Percentiles rank a stretch among this genome's conserved stretches.
phyloP scores from a whole-genome alignment of 495 filamentous ascomycete species.

The Neurospora discreta region DNA sequence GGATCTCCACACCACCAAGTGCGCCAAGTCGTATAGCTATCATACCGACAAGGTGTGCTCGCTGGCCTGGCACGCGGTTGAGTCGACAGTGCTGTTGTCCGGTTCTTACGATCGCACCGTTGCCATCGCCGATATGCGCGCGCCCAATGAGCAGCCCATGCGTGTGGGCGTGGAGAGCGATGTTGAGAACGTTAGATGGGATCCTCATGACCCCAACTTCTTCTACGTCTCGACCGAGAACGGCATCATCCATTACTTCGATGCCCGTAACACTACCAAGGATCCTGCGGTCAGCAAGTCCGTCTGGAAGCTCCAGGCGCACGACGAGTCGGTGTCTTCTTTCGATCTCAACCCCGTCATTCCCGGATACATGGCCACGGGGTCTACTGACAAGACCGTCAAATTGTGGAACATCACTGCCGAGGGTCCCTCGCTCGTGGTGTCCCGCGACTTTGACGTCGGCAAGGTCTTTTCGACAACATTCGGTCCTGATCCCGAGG shows the following conservation, averaged over 20 bases:
- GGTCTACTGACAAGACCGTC: conserved; percentile 82
- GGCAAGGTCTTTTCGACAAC: conserved; percentile 86
- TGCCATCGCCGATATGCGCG: conserved; percentile 85
- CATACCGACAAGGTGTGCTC: conserved; percentile 94
- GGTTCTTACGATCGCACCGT: conserved; percentile 92
- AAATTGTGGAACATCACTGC: conserved; percentile 91
- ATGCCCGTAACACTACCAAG: conserved; percentile 57
- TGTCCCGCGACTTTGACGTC: conserved; percentile 80
- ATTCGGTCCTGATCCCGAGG: conserved; percentile 82
- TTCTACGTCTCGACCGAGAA: conserved; percentile 94
- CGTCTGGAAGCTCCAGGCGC: conserved; percentile 88
- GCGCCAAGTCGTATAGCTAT: conserved; percentile 89
- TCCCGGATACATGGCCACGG: conserved; percentile 86
- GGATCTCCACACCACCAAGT: conserved; percentile 84
- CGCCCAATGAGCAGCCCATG: conserved; percentile 64
- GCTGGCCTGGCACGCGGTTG: conserved; percentile 77
- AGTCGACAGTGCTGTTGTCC: conserved; percentile 78
- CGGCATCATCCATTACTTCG: conserved; percentile 80
- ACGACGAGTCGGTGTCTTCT: conserved; percentile 87
- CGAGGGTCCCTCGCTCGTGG: conserved; percentile 75
- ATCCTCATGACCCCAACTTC: conserved; percentile 80
- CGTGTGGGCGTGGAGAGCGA: conserved; percentile 91
- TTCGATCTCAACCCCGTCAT: conserved; percentile 86
- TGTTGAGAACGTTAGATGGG: conserved; percentile 85
- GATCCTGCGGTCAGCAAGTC: conserved; percentile 65